phyloP scores from a whole-genome alignment of 345 rosid species.

The Microthlaspi erraticum region DNA sequence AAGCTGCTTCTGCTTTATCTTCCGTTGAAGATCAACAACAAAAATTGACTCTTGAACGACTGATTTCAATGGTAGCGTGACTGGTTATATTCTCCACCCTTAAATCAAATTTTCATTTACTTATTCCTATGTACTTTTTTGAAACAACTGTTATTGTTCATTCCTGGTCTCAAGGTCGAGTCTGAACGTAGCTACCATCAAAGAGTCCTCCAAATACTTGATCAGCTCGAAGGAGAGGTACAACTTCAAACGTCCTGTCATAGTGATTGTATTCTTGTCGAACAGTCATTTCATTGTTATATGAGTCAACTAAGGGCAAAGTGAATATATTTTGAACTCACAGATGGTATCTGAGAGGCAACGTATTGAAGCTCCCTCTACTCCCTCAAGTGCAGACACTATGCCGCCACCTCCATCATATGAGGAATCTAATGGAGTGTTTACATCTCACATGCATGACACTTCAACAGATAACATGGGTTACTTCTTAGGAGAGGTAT shows the following conservation, averaged over 20 bases:
- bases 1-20: constrained; percentile 94
- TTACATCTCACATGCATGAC: constrained; percentile 69
- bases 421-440: constrained; percentile 79
- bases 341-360: constrained; percentile 88
- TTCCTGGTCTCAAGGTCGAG: constrained; percentile 64
- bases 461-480: constrained; percentile 75
- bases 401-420: constrained; percentile 87
- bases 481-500: constrained; percentile 96
- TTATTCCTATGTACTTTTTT: constrained; percentile 14
- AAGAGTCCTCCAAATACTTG: constrained; percentile 86
- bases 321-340: constrained; percentile 9
- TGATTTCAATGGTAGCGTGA: constrained; percentile 79
- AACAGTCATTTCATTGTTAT: constrained; percentile 6
- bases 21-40: constrained; percentile 98
- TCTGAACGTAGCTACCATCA: constrained; percentile 90
- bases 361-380: constrained; percentile 86
- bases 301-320: constrained; percentile 3
- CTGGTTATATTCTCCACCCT: constrained; percentile 16
- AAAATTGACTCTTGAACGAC: constrained; percentile 89
- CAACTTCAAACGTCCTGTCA: constrained; percentile 13
- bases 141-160: constrained; percentile 29
- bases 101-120: constrained; percentile 22
- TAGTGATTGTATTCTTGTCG: constrained; percentile 12
- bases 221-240: constrained; percentile 89
- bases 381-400: constrained; percentile 50